A percentile compares a stretch with the other conserved stretches of the same genome.
These are phyloP conservation scores for Phytophthora europaea DNA, from an alignment of 352 stramenopile species.

Conservation along the genomic window DNA sequence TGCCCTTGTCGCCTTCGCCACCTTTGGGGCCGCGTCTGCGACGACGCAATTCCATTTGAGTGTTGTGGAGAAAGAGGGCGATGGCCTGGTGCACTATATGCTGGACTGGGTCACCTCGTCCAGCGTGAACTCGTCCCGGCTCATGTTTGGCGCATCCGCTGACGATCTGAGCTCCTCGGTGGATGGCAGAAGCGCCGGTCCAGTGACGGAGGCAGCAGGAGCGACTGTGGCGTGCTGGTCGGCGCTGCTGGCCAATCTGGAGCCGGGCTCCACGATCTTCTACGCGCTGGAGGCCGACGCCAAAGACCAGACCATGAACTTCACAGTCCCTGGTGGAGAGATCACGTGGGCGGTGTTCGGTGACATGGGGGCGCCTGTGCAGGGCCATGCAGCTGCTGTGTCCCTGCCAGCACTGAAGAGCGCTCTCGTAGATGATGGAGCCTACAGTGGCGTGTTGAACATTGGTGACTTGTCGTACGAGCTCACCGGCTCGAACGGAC, in stretches of 20 bases:
- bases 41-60: slow-evolving; percentile 79
- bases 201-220: slow-evolving; percentile 57
- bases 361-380: slow-evolving; percentile 66
- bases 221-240: slow-evolving; percentile 67
- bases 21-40: slow-evolving; percentile 14
- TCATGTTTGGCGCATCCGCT: slow-evolving; percentile 57
- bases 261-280: slow-evolving; percentile 60
- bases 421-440: slow-evolving; percentile 40
- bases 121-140: slow-evolving; percentile 39
- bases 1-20: not conserved
- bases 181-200: slow-evolving; percentile 42
- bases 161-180: slow-evolving; percentile 47
- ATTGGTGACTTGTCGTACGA: slow-evolving; percentile 82
- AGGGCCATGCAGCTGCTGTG: slow-evolving; percentile 65
- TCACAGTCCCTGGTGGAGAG: slow-evolving; percentile 50
- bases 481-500: slow-evolving; percentile 61
- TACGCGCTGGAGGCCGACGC: slow-evolving; percentile 59
- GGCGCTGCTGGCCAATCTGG: slow-evolving; percentile 55
- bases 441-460: slow-evolving; percentile 75
- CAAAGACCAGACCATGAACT: slow-evolving; percentile 41
- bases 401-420: slow-evolving; percentile 73
- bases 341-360: slow-evolving; percentile 86
- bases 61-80: slow-evolving; percentile 42
- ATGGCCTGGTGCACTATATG: slow-evolving; percentile 64
- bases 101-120: slow-evolving; percentile 75